Percentiles rank a stretch among this genome's conserved stretches.
phyloP scores from a whole-genome alignment of 805 yeast species.

The Blastobotrys robertii region DNA sequence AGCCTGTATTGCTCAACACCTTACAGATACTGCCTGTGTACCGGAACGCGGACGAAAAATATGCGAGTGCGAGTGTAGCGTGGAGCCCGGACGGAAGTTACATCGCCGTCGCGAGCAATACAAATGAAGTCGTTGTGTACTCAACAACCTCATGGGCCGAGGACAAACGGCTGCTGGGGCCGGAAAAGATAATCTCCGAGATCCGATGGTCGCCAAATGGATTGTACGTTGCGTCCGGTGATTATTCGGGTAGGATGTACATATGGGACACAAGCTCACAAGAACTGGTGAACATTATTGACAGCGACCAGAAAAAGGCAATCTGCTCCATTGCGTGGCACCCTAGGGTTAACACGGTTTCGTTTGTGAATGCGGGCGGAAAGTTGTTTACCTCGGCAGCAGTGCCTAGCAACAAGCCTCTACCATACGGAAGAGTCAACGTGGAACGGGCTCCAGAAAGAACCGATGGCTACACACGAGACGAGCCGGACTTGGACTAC shows the following conservation, averaged over 20 bases:
- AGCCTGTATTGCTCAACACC: conserved; percentile 16
- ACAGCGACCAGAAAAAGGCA: conserved; percentile 24
- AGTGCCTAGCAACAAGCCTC: conserved; percentile 14
- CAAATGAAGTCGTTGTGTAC: conserved; percentile 23
- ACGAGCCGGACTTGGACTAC: no score
- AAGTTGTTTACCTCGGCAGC: conserved; percentile 18
- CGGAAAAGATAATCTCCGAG: conserved; percentile 32
- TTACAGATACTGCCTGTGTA: conserved; percentile 22
- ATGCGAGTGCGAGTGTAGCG: conserved; percentile 47
- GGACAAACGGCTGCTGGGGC: neutral
- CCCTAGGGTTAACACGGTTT: conserved; percentile 25
- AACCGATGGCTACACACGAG: no score
- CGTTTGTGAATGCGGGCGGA: conserved; percentile 26
- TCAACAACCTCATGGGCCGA: conserved; percentile 20
- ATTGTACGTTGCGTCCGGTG: conserved; percentile 48
- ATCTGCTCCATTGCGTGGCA: conserved; percentile 30
- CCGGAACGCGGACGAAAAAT: conserved; percentile 33
- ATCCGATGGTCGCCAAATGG: conserved; percentile 56
- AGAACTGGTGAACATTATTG: conserved; percentile 26
- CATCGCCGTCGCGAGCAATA: conserved; percentile 57
- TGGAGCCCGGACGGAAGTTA: conserved; percentile 67
- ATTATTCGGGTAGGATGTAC: conserved; percentile 39
- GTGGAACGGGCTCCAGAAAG: no score
- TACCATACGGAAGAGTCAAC: conserved; percentile 23
- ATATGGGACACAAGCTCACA: conserved; percentile 45